Evolutionary conservation across 176 grass and related monocot species (phyloP).

Genomic region (bread wheat (Triticum aestivum)): DNA sequence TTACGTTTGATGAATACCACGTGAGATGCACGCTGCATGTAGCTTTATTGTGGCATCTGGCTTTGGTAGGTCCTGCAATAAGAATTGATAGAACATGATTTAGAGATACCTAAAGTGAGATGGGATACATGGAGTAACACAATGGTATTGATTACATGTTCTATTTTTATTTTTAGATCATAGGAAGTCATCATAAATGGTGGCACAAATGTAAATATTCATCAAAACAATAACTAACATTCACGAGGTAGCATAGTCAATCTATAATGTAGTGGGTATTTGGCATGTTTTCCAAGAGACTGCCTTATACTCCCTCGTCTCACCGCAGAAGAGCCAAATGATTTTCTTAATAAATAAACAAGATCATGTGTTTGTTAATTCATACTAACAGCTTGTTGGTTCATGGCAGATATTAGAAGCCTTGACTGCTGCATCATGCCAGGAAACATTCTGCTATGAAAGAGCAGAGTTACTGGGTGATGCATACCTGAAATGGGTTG

Average conservation of each 20-base stretch:
- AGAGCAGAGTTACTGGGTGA: slow-evolving; percentile 95
- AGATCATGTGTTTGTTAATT: neutral
- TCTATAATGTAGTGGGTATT: neutral
- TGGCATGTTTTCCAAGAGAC: neutral
- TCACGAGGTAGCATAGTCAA: neutral
- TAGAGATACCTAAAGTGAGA: neutral
- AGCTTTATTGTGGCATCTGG: neutral
- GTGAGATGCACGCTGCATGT: neutral
- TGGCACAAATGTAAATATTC: neutral
- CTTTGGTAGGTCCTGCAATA: neutral
- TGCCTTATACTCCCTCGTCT: neutral
- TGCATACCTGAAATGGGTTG: slow-evolving; percentile 99
- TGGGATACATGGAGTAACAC: neutral
- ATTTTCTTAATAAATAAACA: slow-evolving; percentile 15
- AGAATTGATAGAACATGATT: neutral
- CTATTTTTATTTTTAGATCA: slow-evolving; percentile 2
- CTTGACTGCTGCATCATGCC: slow-evolving; percentile 98
- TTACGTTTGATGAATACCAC: slow-evolving; percentile 16
- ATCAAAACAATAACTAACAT: neutral
- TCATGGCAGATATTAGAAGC: slow-evolving; percentile 89
- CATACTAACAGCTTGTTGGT: slow-evolving; percentile 22
- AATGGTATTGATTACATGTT: neutral
- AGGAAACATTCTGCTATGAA: slow-evolving; percentile 99
- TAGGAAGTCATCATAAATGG: neutral
- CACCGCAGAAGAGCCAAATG: neutral